phyloP scores from a whole-genome alignment of 306 rosid species.

The Datisca glomerata region DNA sequence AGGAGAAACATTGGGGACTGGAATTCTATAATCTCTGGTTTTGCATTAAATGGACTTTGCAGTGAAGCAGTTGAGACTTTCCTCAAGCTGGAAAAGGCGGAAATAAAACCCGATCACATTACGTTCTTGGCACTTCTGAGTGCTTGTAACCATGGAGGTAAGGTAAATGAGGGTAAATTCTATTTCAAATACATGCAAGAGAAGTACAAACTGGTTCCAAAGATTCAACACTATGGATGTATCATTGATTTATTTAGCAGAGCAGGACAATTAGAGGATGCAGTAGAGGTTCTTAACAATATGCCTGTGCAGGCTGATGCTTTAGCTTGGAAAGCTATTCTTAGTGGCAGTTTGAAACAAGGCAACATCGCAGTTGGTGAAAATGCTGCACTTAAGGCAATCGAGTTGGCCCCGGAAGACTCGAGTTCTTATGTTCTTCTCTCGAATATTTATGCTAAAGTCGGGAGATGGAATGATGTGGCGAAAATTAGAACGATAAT shows the following conservation, averaged over 20 bases:
- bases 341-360: constrained; percentile 33
- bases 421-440: constrained; percentile 45
- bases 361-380: constrained; percentile 18
- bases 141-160: constrained; percentile 54
- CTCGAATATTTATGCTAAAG: constrained; percentile 32
- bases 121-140: constrained; percentile 36
- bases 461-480: constrained; percentile 40
- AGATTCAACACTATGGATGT: constrained; percentile 39
- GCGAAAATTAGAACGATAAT: constrained; percentile 25
- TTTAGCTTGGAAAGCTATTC: constrained; percentile 44
- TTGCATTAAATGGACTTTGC: constrained; percentile 41
- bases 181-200: constrained; percentile 40
- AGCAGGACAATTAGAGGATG: constrained; percentile 32
- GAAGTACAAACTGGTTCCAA: constrained; percentile 34
- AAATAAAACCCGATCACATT: constrained; percentile 30
- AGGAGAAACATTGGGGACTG: constrained; percentile 29
- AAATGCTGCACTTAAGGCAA: constrained; percentile 25
- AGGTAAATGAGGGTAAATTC: constrained; percentile 26
- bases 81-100: constrained; percentile 24
- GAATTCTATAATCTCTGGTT: constrained; percentile 39
- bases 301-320: constrained; percentile 39
- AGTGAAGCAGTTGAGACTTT: constrained; percentile 29
- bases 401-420: constrained; percentile 35
- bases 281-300: constrained; percentile 16
- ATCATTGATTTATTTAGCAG: constrained; percentile 34